A percentile compares a stretch with the other conserved stretches of the same genome.
Evolutionary conservation across 169 alveolate genomes (phyloP).

Genomic region (Plasmodium gonderi): DNA sequence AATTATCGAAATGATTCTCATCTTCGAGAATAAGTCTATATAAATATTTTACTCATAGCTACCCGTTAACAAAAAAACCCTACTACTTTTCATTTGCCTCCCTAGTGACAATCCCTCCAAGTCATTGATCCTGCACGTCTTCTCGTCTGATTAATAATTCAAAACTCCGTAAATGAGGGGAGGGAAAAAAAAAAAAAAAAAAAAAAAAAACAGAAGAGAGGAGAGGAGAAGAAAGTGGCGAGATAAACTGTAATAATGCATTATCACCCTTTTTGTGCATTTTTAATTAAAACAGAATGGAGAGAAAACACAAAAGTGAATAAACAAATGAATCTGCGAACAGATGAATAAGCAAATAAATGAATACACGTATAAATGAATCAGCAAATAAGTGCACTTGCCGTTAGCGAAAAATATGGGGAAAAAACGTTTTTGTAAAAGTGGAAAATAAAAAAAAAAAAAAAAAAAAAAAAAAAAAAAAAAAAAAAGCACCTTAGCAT

Average conservation of each 20-base stretch:
- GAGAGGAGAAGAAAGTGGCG: neutral
- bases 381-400: too few relatives aligned
- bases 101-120: too few relatives aligned
- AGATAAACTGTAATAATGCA: too few relatives aligned
- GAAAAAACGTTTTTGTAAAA: too few relatives aligned
- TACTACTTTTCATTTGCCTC: too few relatives aligned
- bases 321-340: neutral
- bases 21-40: neutral
- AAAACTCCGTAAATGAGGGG: neutral
- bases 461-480: too few relatives aligned
- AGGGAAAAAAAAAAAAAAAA: neutral
- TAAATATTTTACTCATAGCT: too few relatives aligned
- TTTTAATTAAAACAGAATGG: neutral
- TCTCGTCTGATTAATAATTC: neutral
- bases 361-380: neutral
- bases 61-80: too few relatives aligned
- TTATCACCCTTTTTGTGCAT: neutral
- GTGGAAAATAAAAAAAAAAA: neutral
- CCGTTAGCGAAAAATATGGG: neutral
- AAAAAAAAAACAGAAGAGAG: neutral
- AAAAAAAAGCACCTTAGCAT: too few relatives aligned
- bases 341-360: neutral
- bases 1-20: conserved; percentile 16
- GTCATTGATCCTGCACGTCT: neutral
- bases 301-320: neutral